Evolutionary conservation across 2,329 filamentous ascomycete genomes (phyloP), one percentile per base, ranked within the genome.

Genomic region (Emydomyces testavorans): DNA sequence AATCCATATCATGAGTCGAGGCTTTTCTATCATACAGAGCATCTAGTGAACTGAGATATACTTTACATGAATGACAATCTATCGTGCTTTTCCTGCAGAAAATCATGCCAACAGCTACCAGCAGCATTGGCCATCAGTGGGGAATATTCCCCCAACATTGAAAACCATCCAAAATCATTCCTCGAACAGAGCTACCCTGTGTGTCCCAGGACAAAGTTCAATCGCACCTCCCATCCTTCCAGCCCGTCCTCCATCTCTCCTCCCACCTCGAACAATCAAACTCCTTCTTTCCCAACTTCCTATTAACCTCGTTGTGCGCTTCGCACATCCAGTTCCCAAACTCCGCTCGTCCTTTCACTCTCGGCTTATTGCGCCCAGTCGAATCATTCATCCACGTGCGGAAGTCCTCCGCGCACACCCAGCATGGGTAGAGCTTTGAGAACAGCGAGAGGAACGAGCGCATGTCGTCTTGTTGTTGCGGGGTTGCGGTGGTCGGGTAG

Each of bases 241-340:
- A 95, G 0, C 92, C 92, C 1, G 84, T 92, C 68, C 84, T 75
- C 92, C 92, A 98, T 64, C 92, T 77, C 73, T 96, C 85, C 65
- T 95, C 82, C 90, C 92, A 96, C 59, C 73, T 78, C 48, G 71
- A 73, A 69, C 92, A 98, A 72, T 98, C 88, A 68, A 98, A 98
- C 57, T 76, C 76, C 51, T 78, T 74, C 75, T 98, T 98, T 42
- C 92, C 92, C 57, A 98, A 66, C 71, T 95, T 96, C 51, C 65
- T 62, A 64, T 71, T 73, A 35, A 72, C 68, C 50, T 69, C 70
- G 58, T 74, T 73, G 62, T 73, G 70, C 51, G 70, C 70, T 58
- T 68, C 65, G 47, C 70, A 73, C 67, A 72, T 71, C 66, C 71
- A 73, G 54, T 63, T 63, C 16, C 71, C 69, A 52, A 74, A 67